A percentile compares a stretch with the other conserved stretches of the same genome.
phyloP scores from a whole-genome alignment of 495 filamentous ascomycete species.

The Penicillium roqueforti region DNA sequence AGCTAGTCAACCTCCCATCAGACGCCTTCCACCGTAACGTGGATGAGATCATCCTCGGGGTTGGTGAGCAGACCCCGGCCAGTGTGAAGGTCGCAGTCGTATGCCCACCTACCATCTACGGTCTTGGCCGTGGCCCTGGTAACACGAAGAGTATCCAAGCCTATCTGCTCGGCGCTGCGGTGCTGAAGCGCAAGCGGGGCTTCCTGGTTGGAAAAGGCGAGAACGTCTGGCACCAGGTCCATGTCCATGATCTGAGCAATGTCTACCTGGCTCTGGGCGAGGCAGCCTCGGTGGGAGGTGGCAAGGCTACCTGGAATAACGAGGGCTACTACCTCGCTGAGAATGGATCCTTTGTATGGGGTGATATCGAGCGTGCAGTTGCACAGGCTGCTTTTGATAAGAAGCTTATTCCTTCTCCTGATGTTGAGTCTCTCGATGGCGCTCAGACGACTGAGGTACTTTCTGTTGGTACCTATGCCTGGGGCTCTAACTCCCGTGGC shows the following conservation, averaged over 20 bases:
- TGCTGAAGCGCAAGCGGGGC: slow-evolving; percentile 58
- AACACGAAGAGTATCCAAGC: slow-evolving; percentile 67
- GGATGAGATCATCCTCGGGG: slow-evolving; percentile 55
- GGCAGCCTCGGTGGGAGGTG: slow-evolving; percentile 54
- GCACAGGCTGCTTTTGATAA: slow-evolving; percentile 59
- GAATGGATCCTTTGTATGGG: slow-evolving; percentile 68
- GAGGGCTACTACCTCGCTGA: slow-evolving; percentile 74
- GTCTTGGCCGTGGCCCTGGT: slow-evolving; percentile 63
- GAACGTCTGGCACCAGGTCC: slow-evolving; percentile 68
- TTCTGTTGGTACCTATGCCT: slow-evolving; percentile 38
- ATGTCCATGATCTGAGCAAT: slow-evolving; percentile 66
- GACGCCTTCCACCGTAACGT: slow-evolving; percentile 56
- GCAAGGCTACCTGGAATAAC: slow-evolving; percentile 65
- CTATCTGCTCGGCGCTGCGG: slow-evolving; percentile 50
- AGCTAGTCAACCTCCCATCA: slow-evolving; percentile 54
- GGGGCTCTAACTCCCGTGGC: slow-evolving; percentile 63
- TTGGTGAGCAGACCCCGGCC: slow-evolving; percentile 35
- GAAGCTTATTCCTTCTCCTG: slow-evolving; percentile 56
- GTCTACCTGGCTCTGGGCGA: slow-evolving; percentile 64
- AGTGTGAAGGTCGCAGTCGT: slow-evolving; percentile 66
- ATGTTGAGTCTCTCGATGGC: slow-evolving; percentile 39
- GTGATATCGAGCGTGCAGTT: slow-evolving; percentile 57
- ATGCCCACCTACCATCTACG: slow-evolving; percentile 77
- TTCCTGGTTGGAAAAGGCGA: slow-evolving; percentile 61
- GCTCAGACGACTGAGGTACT: slow-evolving; percentile 31